Base-by-base conservation (phyloP, 495 filamentous ascomycete species). In the Parmelia sp. region DNA sequence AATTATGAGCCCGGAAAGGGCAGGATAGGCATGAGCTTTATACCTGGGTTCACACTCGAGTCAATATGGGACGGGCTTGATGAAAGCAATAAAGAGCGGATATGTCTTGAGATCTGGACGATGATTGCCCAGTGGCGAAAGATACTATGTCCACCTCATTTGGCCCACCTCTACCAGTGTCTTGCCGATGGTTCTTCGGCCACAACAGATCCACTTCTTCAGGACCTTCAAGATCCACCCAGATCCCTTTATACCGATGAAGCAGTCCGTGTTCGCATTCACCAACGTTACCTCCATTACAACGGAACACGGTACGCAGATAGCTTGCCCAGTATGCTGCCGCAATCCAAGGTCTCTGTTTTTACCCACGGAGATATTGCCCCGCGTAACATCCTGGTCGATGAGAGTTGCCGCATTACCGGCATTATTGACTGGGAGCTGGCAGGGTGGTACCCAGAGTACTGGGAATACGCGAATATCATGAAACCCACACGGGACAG, bases 401-500 rank as follows among this genome's bases (percentile, higher is more conserved):
- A 79, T 64, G 65, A 74, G 36, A 35, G 66, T 36, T 62, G 69
- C 27, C 69, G 60, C 11, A 72, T 81, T 59, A 76, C 71, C 0
- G 78, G 70, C 17, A 64, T 83, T 37, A 57, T 82, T 0, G 78
- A 80, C 62, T 80, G 79, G 79, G 78, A 82, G 69, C 67, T 21
- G 31, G 72, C 77, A 35, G 78, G 78, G 4, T 81, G 78, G 79
- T 80, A 76, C 69, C 76, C 80, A 4, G 77, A 78, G 4, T 80
- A 80, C 63, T 82, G 77, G 79, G 80, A 82, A 69, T 80, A 77
- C 70, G 76, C 76, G 39, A 75, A 78, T 45, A 79, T 77, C 37
- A 68, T 77, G 68, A 70, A 72, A 57, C 73, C 72, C 23, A 72
- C 73, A 10, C 61, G 66, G 45, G 69, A 68, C 31, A 63, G 66